Evolutionary conservation across 2,329 filamentous ascomycete genomes (phyloP), one percentile per base, ranked within the genome.

Genomic region (Fusarium drepaniforme): DNA sequence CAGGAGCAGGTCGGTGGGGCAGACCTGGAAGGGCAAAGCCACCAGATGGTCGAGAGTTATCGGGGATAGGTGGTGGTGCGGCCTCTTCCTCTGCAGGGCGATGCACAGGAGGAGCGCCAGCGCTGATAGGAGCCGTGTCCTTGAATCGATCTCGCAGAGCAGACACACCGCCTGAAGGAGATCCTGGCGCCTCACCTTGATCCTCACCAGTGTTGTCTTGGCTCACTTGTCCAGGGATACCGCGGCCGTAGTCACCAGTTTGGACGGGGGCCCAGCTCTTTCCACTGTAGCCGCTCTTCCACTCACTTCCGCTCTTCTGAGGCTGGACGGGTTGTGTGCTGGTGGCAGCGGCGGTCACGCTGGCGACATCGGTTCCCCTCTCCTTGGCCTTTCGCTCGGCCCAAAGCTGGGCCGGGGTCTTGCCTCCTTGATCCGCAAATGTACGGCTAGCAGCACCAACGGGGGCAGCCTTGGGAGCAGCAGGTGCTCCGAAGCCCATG

Each of bases 331-430:
- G 89, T 46, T 90, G 84, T n/a, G 89, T 80, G 4, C 83, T 78
- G 44, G 42, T 30, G 18, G 25, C 42, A 8, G 84, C 74, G 28
- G 86, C 81, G 63, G 84, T 80, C 23, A 86, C 82, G 61, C 87
- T 83, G 82, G 85, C 64, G 67, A 77, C 75, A 68, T 77, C 75
- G 46, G 86, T 86, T 56, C 90, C 92, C 62, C 92, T 89, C 82
- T 97, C 92, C 71, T 92, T 92, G 42, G 94, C 96, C 87, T 98
- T 98, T 87, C 96, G 97, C 87, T 99, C 97, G 0, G 96, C 96
- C 97, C 97, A 99, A 40, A 98, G 86, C 83, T 99, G 97, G 35
- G 97, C 96, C 8, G 97, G 97, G 7, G 97, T 98, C 87, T 98
- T 99, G 72, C 97, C 97, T 73, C 94, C 96, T 82, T 97, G 88